These are phyloP conservation scores for Termitomyces sp. DNA, from an alignment of 768 basidiomycete species.

Conservation along the genomic window DNA sequence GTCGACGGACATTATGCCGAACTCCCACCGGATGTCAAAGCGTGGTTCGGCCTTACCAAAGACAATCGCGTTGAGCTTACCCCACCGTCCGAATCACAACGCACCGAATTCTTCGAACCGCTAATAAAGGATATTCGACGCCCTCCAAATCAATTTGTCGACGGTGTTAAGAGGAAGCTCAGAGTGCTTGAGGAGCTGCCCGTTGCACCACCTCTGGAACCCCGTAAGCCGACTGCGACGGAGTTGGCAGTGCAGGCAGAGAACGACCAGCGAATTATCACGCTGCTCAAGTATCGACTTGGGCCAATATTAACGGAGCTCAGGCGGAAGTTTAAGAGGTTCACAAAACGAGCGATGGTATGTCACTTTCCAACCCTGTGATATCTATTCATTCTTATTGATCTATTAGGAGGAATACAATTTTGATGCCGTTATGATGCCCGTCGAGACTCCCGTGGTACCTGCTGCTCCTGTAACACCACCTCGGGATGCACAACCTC, in stretches of 20 bases:
- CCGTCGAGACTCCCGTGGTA: slow-evolving; percentile 8
- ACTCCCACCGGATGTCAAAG: slow-evolving; percentile 78
- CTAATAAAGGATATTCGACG: slow-evolving; percentile 68
- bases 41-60: slow-evolving; percentile 84
- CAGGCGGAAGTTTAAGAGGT: slow-evolving; percentile 89
- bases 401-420: slow-evolving; percentile 69
- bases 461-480: slow-evolving; percentile 30
- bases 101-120: slow-evolving; percentile 73
- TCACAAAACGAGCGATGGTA: slow-evolving; percentile 78
- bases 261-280: slow-evolving; percentile 74
- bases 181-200: slow-evolving; percentile 84
- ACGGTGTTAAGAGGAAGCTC: slow-evolving; percentile 80
- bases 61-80: slow-evolving; percentile 72
- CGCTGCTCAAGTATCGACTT: slow-evolving; percentile 87
- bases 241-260: slow-evolving; percentile 84
- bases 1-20: slow-evolving; percentile 73
- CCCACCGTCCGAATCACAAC: slow-evolving; percentile 51
- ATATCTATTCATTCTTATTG: not conserved
- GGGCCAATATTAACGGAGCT: slow-evolving; percentile 86
- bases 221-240: slow-evolving; percentile 74
- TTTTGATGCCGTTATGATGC: slow-evolving; percentile 38
- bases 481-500: slow-evolving; percentile 34
- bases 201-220: slow-evolving; percentile 87
- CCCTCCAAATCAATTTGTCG: slow-evolving; percentile 86
- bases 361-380: slow-evolving; percentile 24